Base-by-base conservation (phyloP, 352 stramenopile species). In the Phytopythium chamaehyphon region DNA sequence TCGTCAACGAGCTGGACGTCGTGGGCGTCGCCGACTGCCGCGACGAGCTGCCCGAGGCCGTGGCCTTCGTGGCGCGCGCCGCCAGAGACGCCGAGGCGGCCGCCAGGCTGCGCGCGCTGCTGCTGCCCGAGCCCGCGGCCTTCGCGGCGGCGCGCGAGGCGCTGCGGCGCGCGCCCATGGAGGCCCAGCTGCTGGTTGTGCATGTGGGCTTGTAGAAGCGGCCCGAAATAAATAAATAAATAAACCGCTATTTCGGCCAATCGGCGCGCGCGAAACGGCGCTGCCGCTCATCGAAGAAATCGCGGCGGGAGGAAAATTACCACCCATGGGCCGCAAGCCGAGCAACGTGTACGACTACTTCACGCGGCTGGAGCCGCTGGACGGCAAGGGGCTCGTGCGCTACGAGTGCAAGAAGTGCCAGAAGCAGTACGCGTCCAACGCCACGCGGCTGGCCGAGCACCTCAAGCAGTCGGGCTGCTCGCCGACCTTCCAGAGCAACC, bases 281-380 rank as follows among this genome's bases (percentile, higher is more conserved):
- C n/a, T n/a, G 28, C 28, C 5, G 28, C 28, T 10, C 9, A 10
- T 9, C 28, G 28, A 33, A 33, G 28, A 33, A 33, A 33, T 10
- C 28, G 5, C 5, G 5, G 5, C 5, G 9, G 28, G 28, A 9
- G 26, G 44, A 50, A 50, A 50, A 50, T 26, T 50, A 50, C 24
- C 6, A 45, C 18, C 12, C 36, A 87, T 93, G 82, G 83, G 83
- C 49, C 79, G 83, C 60, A 90, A 88, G 50, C 77, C 78, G 23
- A 90, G 79, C 64, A 93, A 93, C 67, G 83, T 93, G 54, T 90
- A 93, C 58, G 83, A 93, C 65, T 90, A 84, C 64, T 93, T 90
- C 59, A 70, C 72, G 52, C 79, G 83, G 50, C 56, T 93, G 12
- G 83, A 93, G 54, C 71, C 83, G 51, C 19, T 69, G 2, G 76